phyloP scores from a whole-genome alignment of 2,329 filamentous ascomycete species.

The Myrmaecium sp. region DNA sequence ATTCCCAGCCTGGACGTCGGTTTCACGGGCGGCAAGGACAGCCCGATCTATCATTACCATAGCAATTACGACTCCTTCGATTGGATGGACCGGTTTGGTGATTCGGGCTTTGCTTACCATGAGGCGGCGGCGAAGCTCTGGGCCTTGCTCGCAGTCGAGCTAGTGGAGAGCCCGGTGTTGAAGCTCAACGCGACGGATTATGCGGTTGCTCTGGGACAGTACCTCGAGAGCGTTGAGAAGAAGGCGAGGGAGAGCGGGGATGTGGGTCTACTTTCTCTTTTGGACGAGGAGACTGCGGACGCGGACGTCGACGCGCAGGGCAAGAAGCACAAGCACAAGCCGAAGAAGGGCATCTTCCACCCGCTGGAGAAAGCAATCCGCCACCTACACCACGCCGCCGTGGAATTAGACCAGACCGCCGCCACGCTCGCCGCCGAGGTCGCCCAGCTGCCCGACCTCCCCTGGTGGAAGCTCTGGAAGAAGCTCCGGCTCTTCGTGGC shows the following conservation, averaged over 20 bases:
- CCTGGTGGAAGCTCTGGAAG: conserved; percentile 65
- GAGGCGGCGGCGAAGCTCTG: conserved; percentile 29
- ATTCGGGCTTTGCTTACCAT: conserved; percentile 44
- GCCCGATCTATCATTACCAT: conserved; percentile 58
- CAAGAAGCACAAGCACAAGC: no score
- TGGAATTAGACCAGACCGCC: conserved; percentile 35
- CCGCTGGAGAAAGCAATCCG: conserved; percentile 32
- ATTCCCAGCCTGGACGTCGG: conserved; percentile 32
- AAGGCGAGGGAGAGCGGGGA: conserved; percentile 10
- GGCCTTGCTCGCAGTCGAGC: conserved; percentile 26
- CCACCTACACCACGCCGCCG: conserved; percentile 30
- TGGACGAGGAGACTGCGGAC: conserved; percentile 9
- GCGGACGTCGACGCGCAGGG: conserved; percentile 9
- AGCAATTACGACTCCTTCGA: conserved; percentile 70
- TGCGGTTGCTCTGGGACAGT: conserved; percentile 22
- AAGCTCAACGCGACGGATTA: conserved; percentile 31
- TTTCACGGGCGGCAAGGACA: conserved; percentile 20
- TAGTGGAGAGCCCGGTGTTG: conserved; percentile 30
- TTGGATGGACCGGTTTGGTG: conserved; percentile 70
- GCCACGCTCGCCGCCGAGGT: conserved; percentile 31
- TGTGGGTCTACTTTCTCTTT: no score
- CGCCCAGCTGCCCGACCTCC: conserved; percentile 35
- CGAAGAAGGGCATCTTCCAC: conserved; percentile 23
- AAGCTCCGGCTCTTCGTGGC: conserved; percentile 46
- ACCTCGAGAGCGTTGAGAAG: conserved; percentile 24